These are phyloP conservation scores for Malassezia pachydermatis DNA, from an alignment of 1,284 basidiomycete species.

Conservation along the genomic window DNA sequence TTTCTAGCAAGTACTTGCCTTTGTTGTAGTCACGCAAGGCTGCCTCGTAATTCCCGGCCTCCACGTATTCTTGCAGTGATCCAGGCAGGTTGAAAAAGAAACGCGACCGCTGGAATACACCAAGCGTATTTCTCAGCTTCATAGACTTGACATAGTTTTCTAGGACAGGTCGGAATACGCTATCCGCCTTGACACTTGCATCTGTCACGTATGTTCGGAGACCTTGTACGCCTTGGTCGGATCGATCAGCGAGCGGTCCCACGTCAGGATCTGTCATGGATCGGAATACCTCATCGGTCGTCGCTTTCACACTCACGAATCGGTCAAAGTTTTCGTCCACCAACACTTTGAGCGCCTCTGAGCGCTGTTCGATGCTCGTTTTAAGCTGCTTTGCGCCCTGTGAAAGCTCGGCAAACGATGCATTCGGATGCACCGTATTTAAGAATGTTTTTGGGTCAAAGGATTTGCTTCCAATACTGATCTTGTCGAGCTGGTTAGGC, in stretches of 20 bases:
- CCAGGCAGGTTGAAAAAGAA: slow-evolving; percentile 98
- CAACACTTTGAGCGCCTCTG: slow-evolving; percentile 81
- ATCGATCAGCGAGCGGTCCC: slow-evolving; percentile 64
- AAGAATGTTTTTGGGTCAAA: slow-evolving; percentile 94
- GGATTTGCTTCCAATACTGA: slow-evolving; percentile 63
- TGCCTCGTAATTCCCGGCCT: slow-evolving; percentile 66
- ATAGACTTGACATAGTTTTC: slow-evolving; percentile 92
- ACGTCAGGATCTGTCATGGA: slow-evolving; percentile 65
- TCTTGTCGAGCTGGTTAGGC: slow-evolving; percentile 26
- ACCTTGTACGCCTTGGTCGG: slow-evolving; percentile 73
- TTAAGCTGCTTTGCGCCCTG: slow-evolving; percentile 45
- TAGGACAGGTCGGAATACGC: slow-evolving; percentile 88
- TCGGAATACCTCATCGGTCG: slow-evolving; percentile 79
- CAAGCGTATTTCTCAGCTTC: slow-evolving; percentile 80
- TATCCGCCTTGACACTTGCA: slow-evolving; percentile 78
- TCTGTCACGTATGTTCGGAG: slow-evolving; percentile 56
- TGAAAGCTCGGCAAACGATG: slow-evolving; percentile 78
- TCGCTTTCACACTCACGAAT: slow-evolving; percentile 93
- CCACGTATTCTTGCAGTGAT: slow-evolving; percentile 78
- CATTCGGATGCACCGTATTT: slow-evolving; percentile 83
- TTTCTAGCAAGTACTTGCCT: slow-evolving; percentile 79
- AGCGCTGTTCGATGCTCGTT: slow-evolving; percentile 51
- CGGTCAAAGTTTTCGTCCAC: slow-evolving; percentile 98
- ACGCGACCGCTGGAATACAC: slow-evolving; percentile 89
- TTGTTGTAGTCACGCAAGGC: slow-evolving; percentile 95